Conservation (phyloP, 2,329 filamentous ascomycete species). For the Calonectria pteridis region DNA sequence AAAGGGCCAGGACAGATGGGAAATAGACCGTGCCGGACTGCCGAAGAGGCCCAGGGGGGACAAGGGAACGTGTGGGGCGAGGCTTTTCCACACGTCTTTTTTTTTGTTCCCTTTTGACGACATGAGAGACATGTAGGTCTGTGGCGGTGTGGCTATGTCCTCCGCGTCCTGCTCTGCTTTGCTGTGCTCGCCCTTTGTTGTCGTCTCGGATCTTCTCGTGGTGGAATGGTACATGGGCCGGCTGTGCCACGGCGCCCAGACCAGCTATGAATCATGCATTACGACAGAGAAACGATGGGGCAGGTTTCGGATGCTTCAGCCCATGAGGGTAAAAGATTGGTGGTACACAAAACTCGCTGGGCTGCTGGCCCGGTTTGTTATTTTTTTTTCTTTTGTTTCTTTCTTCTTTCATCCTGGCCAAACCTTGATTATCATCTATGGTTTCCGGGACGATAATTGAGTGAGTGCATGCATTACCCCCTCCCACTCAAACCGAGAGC, state of each 20-base stretch:
- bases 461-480: neutral
- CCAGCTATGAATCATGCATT: conserved; percentile 1
- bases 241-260: neutral
- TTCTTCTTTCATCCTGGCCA: neutral
- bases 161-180: neutral
- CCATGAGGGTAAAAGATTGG: neutral
- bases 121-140: neutral
- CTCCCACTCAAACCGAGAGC: neutral
- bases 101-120: neutral
- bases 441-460: neutral
- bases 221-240: neutral
- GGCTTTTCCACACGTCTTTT: neutral
- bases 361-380: neutral
- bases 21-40: conserved; percentile 1
- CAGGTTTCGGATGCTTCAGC: neutral
- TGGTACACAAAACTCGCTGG: neutral
- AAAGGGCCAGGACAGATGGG: neutral
- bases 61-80: neutral
- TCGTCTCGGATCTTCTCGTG: neutral
- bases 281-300: neutral
- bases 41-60: neutral
- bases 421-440: too few relatives aligned
- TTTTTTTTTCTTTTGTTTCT: too few relatives aligned
- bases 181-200: neutral
- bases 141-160: conserved; percentile 5